Evolutionary conservation across 345 rosid species (phyloP), one percentile per base, ranked within the genome.

Genomic region (Arabidopsis suecica): DNA sequence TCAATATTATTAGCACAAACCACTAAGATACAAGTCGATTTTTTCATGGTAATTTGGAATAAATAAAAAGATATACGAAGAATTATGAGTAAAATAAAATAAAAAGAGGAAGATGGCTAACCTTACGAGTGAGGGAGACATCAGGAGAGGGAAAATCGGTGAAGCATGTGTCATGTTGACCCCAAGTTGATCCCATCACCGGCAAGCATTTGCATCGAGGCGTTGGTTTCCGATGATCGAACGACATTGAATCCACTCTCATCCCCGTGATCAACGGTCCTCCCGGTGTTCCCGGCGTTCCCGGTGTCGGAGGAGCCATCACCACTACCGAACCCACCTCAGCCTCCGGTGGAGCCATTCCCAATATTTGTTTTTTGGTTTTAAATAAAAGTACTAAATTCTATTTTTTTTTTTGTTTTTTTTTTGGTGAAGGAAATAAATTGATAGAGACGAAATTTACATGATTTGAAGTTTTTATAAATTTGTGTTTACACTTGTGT

Each of bases 51-150:
- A 1, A 53, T 11, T 25, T 53, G 45, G 45, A 41, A 41, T 3
- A 28, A 1, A n/a, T n/a, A 28, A 28, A 2, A 51, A 23, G 6
- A 23, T 9, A 61, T 40, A 42, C 2, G 1, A 13, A 3, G 18
- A 56, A 32, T 14, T 3, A 50, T 0, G 22, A 36, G 9, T 38
- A 23, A 30, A 30, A 23, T 9, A 22, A 23, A 58, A 36, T 3
- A 48, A 59, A 61, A 3, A 10, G 51, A 40, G 3, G 28, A 18
- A 64, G 7, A 34, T 53, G 30, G 2, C n/a, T 82, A 89, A 93
- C 99, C 96, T 95, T 95, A 82, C 99, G 97, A 45, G 99, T 88
- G 14, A 95, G 96, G 18, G 99, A 89, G 53, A 92, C 73, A 30
- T 84, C 82, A 12, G 92, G 90, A 36, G 87, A 33, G 8, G 96